A percentile compares a stretch with the other conserved stretches of the same genome.
phyloP scores from a whole-genome alignment of 176 grass and related monocot genomes.

The Bothriochloa decipiens region DNA sequence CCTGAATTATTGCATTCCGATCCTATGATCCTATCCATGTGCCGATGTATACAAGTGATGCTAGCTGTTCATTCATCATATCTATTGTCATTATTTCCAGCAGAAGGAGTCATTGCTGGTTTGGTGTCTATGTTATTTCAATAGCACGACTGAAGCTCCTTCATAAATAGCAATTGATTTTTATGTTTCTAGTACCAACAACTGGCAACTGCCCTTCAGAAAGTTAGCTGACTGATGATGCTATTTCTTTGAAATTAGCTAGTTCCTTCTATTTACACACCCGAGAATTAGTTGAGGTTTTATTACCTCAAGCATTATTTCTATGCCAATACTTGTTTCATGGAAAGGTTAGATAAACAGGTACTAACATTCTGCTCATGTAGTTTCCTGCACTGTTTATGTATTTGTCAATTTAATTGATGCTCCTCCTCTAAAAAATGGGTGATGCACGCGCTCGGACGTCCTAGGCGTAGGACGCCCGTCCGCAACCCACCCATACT shows the following conservation, averaged over 20 bases:
- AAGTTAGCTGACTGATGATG: not conserved
- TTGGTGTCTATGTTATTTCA: too few relatives aligned
- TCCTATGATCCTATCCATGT: not conserved
- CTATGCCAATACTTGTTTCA: not conserved
- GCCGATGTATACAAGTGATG: not conserved
- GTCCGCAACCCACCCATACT: too few relatives aligned
- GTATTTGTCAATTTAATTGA: not conserved
- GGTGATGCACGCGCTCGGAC: too few relatives aligned
- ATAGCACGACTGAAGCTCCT: too few relatives aligned
- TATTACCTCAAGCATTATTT: not conserved
- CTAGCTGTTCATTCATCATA: not conserved
- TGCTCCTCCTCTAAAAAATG: not conserved
- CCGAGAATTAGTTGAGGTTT: not conserved
- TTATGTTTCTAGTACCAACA: not conserved
- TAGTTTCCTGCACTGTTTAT: not conserved
- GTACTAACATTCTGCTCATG: not conserved
- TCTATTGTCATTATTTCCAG: not conserved
- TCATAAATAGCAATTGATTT: not conserved
- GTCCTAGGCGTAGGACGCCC: too few relatives aligned
- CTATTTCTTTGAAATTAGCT: not conserved
- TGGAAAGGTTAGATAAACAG: not conserved
- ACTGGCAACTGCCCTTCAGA: not conserved
- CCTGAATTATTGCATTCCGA: not conserved
- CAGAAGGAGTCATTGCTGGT: not conserved
- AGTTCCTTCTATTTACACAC: not conserved